These are phyloP conservation scores for Apiospora kogelbergensis DNA, from an alignment of 2,329 filamentous ascomycete genomes.

Conservation along the genomic window DNA sequence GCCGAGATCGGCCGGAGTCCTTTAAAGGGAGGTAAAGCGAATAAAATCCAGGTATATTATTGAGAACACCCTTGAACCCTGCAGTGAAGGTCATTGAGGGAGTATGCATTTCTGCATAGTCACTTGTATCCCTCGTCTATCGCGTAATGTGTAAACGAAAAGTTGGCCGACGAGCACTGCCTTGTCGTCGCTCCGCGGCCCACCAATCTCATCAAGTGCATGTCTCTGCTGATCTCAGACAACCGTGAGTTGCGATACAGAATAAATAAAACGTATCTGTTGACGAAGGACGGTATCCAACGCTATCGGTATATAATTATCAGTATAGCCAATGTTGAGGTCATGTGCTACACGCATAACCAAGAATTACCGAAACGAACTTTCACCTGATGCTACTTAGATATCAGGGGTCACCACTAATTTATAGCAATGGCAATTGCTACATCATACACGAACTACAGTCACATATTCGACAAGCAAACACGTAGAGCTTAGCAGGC, in stretches of 20 bases:
- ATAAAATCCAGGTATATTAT: background rate
- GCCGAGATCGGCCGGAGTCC: background rate
- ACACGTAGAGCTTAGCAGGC: background rate
- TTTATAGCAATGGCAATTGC: too few species aligned
- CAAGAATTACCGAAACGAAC: background rate
- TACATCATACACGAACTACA: background rate
- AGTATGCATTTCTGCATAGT: background rate
- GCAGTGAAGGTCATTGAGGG: background rate
- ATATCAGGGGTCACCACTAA: too few species aligned
- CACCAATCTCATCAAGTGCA: background rate
- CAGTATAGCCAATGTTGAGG: too few species aligned
- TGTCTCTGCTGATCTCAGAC: background rate
- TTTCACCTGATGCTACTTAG: background rate
- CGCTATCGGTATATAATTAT: background rate
- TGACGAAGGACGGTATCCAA: background rate
- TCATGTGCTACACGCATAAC: too few species aligned
- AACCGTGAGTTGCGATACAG: background rate
- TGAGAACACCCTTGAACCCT: background rate
- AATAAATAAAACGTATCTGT: background rate
- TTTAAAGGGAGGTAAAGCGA: constrained; percentile 16
- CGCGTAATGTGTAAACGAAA: background rate
- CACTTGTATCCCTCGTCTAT: background rate
- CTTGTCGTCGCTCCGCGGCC: background rate
- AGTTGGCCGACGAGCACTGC: background rate
- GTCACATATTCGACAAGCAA: background rate